Evolutionary conservation across 2,329 filamentous ascomycete species (phyloP), one percentile per base, ranked within the genome.

Genomic region (Calonectria ilicicola): DNA sequence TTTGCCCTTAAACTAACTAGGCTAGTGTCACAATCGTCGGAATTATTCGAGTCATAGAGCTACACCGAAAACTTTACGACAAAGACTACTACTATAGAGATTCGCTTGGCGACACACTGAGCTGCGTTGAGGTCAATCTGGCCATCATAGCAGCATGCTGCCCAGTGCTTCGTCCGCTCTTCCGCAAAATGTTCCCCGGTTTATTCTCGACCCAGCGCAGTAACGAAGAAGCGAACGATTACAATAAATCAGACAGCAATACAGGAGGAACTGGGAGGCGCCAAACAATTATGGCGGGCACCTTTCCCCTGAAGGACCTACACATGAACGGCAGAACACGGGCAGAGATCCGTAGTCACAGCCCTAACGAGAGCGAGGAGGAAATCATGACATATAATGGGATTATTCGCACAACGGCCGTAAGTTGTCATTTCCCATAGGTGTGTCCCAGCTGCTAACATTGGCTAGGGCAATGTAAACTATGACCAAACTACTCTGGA

Each of bases 131-230:
- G 65, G 80, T 80, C 35, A 85, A 85, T 62, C 75, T 85, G 0
- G 83, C 83, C 58, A 82, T 86, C 63, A 81, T 85, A 21, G 82
- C 82, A 7, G 82, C 81, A 12, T 84, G 81, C 6, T 79, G 80
- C 1, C 84, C 84, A 2, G 76, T 76, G 2, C 62, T 78, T 0
- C 75, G 76, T 0, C 76, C 74, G 1, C 46, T 78, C 10, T 78
- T 78, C 7, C 73, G 76, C 35, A 71, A 65, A 35, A 72, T 78
- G 76, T 78, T 78, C 26, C 76, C 76, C n/a, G 68, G 76, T 14
- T 67, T 78, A 1, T 78, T 78, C 56, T 76, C 76, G 21, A 75
- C 67, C 38, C 69, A 72, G 26, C 67, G 67, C n/a, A 74, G 69
- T 47, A 64, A 72, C 6, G 32, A 40, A 8, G 53, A 60, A 5